phyloP scores from a whole-genome alignment of 192 early-diverging fungal genomes.

The Pecoramyces ruminantium region DNA sequence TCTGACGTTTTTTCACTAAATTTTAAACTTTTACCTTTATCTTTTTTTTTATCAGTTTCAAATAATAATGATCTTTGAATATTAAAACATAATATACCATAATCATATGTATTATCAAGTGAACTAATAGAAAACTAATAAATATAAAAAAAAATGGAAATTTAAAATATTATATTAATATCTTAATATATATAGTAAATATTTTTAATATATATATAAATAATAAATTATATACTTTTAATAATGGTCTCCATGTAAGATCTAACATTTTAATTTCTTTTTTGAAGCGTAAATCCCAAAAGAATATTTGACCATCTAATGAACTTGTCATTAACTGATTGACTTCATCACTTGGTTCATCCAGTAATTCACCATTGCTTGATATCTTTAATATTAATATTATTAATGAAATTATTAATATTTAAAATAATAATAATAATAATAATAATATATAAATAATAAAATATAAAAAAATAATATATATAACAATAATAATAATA shows the following conservation, averaged over 20 bases:
- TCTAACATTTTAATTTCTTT: conserved; percentile 34
- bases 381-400: background rate
- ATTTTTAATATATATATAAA: background rate
- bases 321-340: conserved; percentile 34
- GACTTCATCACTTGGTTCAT: background rate
- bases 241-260: conserved; percentile 35
- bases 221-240: conserved; percentile 10
- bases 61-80: conserved; percentile 3
- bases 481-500: no score
- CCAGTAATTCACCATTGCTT: background rate
- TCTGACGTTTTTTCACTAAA: background rate
- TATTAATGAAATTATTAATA: background rate
- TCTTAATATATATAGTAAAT: no score
- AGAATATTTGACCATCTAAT: conserved; percentile 28
- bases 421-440: background rate
- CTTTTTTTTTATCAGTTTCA: conserved; percentile 5
- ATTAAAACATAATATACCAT: conserved; percentile 13
- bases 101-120: conserved; percentile 44
- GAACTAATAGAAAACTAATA: conserved; percentile 26
- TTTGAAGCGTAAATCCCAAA: conserved; percentile 42
- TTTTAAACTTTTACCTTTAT: conserved; percentile 9
- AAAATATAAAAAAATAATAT: no score
- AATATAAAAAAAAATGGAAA: no score
- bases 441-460: background rate
- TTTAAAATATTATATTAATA: no score